Conservation (phyloP, 2,329 filamentous ascomycete species). For the Alternaria tenuissima region DNA sequence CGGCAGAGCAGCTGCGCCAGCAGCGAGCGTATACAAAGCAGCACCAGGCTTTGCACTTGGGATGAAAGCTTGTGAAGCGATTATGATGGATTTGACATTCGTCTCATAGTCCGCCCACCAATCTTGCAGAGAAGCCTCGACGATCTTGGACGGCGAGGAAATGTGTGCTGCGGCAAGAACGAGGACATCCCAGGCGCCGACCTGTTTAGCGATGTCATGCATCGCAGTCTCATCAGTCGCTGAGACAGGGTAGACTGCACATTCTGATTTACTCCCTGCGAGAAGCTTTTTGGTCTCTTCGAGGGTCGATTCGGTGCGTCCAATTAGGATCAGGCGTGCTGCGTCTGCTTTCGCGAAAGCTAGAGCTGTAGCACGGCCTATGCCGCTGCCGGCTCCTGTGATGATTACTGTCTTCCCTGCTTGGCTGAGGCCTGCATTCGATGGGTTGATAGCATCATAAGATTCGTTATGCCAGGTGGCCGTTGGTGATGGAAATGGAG, state of each 20-base stretch:
- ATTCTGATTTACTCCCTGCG: conserved; percentile 18
- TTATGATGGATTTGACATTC: conserved; percentile 30
- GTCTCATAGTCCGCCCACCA: conserved; percentile 33
- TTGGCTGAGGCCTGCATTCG: conserved; percentile 6
- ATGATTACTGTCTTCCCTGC: conserved; percentile 27
- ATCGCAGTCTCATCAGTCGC: conserved; percentile 21
- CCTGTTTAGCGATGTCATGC: conserved; percentile 21
- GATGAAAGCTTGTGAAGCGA: conserved; percentile 13
- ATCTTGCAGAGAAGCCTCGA: conserved; percentile 16
- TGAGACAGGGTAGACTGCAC: conserved; percentile 23
- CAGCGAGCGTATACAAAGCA: neutral
- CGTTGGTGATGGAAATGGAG: conserved; percentile 14
- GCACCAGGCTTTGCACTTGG: neutral
- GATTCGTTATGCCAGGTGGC: conserved; percentile 24
- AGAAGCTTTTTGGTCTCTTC: conserved; percentile 48
- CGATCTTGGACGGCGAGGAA: conserved; percentile 11
- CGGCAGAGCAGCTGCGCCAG: neutral
- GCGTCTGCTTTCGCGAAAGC: conserved; percentile 57
- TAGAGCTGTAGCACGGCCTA: conserved; percentile 54
- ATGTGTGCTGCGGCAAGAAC: conserved; percentile 29
- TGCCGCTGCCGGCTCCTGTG: conserved; percentile 51
- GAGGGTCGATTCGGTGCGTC: conserved; percentile 47
- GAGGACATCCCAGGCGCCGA: conserved; percentile 31
- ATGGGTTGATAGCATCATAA: conserved; percentile 3
- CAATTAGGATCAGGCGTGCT: conserved; percentile 54